Evolutionary conservation across 176 grass and related monocot genomes (phyloP), one percentile per base, ranked within the genome.

Genomic region (Melocanna baccifera): DNA sequence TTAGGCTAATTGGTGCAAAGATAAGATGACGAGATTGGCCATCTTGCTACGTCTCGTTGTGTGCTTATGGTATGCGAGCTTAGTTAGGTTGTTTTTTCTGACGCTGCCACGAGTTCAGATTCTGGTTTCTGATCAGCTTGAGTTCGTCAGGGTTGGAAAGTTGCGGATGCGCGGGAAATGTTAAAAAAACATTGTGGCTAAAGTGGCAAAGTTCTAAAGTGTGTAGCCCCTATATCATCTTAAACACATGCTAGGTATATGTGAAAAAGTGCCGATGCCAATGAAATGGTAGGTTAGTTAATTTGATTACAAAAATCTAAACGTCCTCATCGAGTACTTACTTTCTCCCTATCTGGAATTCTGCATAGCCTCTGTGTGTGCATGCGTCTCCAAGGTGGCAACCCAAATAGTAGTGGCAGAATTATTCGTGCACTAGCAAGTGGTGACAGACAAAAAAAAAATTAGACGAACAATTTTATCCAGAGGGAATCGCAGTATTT

Each of bases 371-470:
- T n/a, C n/a, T n/a, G n/a, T n/a, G n/a, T 7, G 12, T 9, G 4
- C 71, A 23, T 50, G 41, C 42, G 30, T 22, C 32, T 71, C 25
- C 64, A 52, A 77, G 79, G 66, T 23, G 42, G 64, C 32, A 51
- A 70, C 59, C 41, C 5, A 25, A 71, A 42, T 55, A 18, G 45
- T 23, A 58, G 51, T 30, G 43, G 20, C 40, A 16, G 34, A 89
- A 66, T 67, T 75, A 80, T 79, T 90, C 84, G 11, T 41, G 67
- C 83, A 81, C 25, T 55, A 72, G 7, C 65, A 36, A 46, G 25
- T 23, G n/a, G 65, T 13, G 29, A 29, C 53, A 43, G 12, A 30
- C 14, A 22, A 6, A 47, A 29, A 16, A 73, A 22, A 69, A 67
- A 12, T n/a, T 8, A 4, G 26, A 69, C 9, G 88, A 66, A 22